Evolutionary conservation across 2,329 filamentous ascomycete species (phyloP), one percentile per base, ranked within the genome.

Genomic region (Microcera coccophila): DNA sequence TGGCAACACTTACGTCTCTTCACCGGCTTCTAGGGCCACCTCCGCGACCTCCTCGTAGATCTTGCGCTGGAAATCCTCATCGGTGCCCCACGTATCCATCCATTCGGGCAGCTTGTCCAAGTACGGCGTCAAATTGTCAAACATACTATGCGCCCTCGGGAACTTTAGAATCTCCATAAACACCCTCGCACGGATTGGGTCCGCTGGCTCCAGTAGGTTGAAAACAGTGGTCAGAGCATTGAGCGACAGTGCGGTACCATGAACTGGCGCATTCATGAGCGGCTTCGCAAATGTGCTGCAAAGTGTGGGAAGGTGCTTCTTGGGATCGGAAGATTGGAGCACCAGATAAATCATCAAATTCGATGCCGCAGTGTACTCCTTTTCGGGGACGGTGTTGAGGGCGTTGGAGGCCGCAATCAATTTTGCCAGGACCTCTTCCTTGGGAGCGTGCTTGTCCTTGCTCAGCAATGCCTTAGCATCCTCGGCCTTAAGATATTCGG

Each of bases 321-420:
- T 85, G 55, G 86, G 80, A 58, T 90, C 87, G 59, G 86, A 81
- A 47, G 90, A 88, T 71, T 95, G 88, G 60, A 89, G 78, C 55
- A 95, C 82, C 47, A 98, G 84, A 74, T 96, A 88, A 63, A 97
- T 84, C 66, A 98, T 84, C 58, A 97, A 85, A 73, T 98, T 97
- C 74, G 96, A 96, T 48, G 91, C 89, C 46, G 91, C 85, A 48
- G 89, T 90, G 67, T 96, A 93, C 70, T 97, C 91, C 79, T 93
- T 94, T 78, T 98, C 93, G 45, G 91, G 88, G 42, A 90, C 87
- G 50, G 79, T 78, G 70, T 90, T 95, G 64, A 98, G 76, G 38
- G 78, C 79, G 40, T 78, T 70, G 40, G 88, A 89, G 44, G 87
- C 86, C 54, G 84, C 81, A 48, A 97, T 87, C 53, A 98, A 77